These are phyloP conservation scores for cucumber (Cucumis sativus) DNA, from an alignment of 306 rosid species.

Conservation along the genomic window DNA sequence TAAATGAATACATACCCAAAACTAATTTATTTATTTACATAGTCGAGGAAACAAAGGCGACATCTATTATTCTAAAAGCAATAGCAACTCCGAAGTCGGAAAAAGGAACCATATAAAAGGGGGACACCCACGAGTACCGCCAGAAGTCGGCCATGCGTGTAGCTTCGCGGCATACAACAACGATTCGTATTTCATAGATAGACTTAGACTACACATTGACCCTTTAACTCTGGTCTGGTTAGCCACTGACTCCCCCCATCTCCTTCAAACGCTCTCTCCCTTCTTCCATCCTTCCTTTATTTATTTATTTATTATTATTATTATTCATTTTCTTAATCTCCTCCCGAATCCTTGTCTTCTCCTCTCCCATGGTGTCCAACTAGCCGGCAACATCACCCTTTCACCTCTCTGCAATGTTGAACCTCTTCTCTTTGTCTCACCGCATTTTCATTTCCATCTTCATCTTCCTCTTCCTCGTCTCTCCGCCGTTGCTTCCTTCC, in stretches of 20 bases:
- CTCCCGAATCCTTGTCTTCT: not conserved
- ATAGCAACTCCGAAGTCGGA: too few species aligned
- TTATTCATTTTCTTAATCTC: not conserved
- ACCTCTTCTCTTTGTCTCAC: not conserved
- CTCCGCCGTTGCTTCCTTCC: conserved; percentile 26
- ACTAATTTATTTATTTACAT: too few species aligned
- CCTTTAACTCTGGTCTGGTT: not conserved
- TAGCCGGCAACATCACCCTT: not conserved
- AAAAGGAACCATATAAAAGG: not conserved
- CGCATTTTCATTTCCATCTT: conserved; percentile 9
- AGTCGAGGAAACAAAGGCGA: too few species aligned
- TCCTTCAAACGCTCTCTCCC: not conserved
- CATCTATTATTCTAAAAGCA: too few species aligned
- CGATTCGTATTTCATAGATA: not conserved
- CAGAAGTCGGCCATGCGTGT: not conserved
- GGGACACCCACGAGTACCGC: not conserved
- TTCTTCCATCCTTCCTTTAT: not conserved
- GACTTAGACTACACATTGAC: not conserved
- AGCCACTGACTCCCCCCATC: not conserved
- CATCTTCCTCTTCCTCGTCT: conserved; percentile 18
- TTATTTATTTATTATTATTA: not conserved
- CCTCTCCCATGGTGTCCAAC: conserved; percentile 6
- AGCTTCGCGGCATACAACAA: not conserved
- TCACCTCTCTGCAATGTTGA: conserved; percentile 2
- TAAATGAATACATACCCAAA: too few species aligned